Base-by-base conservation (phyloP, 257 asterid species). In the Nicotiana benthamiana region DNA sequence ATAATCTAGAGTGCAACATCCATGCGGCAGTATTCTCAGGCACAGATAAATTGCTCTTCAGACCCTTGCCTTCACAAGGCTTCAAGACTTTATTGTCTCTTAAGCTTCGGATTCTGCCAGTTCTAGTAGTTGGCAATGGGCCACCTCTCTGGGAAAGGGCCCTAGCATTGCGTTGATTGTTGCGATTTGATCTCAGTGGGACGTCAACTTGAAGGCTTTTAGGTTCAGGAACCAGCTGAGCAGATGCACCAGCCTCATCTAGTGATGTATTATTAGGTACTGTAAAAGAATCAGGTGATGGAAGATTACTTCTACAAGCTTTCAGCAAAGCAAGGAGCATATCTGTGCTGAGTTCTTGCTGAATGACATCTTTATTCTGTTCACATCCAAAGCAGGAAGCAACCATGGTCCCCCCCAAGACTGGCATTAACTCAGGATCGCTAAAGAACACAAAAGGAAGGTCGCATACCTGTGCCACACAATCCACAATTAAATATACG, bases 341-440 rank as follows among this genome's bases (percentile, higher is more conserved):
- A 83, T 96, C 99, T 83, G 90, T 87, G 90, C 99, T 96, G 81
- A 96, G 96, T 85, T 96, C 99, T 87, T 94, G 99, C 83, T 90
- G 94, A 87, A 96, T 91, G 53, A 96, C 95, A 52, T 91, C 92
- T 83, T 92, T 96, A 87, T 96, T 96, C 88, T 92, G 99, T 83
- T 90, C 93, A 80, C 98, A 93, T 3, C 99, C 97, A 61, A 90
- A 96, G 67, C 98, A 91, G 53, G 97, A 92, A 62, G 98, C 97
- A 68, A 92, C 92, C 78, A 93, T 80, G 7, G 97, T 90, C 82
- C 97, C 92, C 2, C 98, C 97, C 84, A 93, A 82, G 28, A 90
- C 72, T 24, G 98, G 99, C 99, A 95, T 95, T 86, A 95, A 75
- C 74, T 91, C 97, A 4, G 97, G 98, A 84, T 93, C 94, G 20